Evolutionary conservation across 148 eudicot species (phyloP).

Genomic region (Euryodendron excelsum): DNA sequence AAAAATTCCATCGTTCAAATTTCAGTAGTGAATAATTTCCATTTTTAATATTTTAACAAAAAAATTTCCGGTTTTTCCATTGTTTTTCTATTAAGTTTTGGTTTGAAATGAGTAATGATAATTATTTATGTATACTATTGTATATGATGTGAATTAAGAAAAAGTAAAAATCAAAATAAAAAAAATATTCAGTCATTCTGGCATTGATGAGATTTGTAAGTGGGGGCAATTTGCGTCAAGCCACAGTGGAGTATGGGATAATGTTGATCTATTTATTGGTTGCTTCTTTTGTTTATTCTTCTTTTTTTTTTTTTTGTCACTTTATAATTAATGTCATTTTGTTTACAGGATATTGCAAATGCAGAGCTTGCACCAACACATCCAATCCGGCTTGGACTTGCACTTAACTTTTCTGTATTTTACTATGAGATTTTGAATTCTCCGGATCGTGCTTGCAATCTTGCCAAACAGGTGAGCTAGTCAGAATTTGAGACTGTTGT

Average conservation of each 20-base stretch:
- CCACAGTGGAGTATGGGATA: not conserved
- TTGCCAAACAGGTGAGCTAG: conserved; percentile 57
- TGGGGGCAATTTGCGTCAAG: not conserved
- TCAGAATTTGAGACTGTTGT: not conserved
- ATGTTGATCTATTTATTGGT: not conserved
- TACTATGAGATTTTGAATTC: conserved; percentile 83
- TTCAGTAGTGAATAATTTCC: not conserved
- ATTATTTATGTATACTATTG: not conserved
- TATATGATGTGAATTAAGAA: not conserved
- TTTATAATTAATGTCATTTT: not conserved
- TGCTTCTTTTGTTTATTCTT: no score
- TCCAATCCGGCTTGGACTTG: conserved; percentile 75
- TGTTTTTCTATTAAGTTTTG: not conserved
- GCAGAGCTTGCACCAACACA: conserved; percentile 64
- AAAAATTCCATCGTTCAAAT: not conserved
- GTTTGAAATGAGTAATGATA: not conserved
- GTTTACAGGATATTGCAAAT: conserved; percentile 67
- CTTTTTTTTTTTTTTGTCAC: no score
- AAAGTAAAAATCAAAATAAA: not conserved
- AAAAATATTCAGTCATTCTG: not conserved
- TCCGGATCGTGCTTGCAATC: conserved; percentile 76
- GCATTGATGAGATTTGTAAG: not conserved
- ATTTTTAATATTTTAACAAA: not conserved
- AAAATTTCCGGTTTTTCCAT: no score
- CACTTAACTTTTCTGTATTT: conserved; percentile 78